Percentiles rank a stretch among this genome's conserved stretches.
phyloP scores from a whole-genome alignment of 129 eudicot species.

The Glebionis coronaria region DNA sequence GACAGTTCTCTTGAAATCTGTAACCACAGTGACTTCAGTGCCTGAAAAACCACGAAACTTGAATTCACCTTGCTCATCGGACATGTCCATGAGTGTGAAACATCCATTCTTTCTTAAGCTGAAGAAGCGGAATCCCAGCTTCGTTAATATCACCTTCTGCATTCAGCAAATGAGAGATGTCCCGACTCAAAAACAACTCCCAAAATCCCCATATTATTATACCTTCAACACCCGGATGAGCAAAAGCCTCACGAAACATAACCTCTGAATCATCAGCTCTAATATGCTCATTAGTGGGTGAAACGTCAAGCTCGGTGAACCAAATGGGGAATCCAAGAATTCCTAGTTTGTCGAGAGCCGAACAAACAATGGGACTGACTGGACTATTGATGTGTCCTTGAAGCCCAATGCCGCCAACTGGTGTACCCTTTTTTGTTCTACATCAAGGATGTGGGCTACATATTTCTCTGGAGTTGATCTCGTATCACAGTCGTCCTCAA shows the following conservation, averaged over 20 bases:
- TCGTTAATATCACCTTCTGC: constrained; percentile 95
- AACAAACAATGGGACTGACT: constrained; percentile 69
- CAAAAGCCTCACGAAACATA: too few species aligned
- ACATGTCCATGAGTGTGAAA: constrained; percentile 61
- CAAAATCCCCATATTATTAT: constrained; percentile 94
- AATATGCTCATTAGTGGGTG: constrained; percentile 59
- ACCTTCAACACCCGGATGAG: constrained; percentile 98
- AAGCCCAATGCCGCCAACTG: constrained; percentile 81
- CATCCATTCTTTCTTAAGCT: constrained; percentile 84
- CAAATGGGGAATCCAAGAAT: too few species aligned
- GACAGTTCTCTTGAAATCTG: too few species aligned
- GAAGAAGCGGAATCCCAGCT: constrained; percentile 64
- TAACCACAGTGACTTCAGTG: too few species aligned
- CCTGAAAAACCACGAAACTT: constrained; percentile 76
- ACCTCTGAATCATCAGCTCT: constrained; percentile 94
- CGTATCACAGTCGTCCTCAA: constrained; percentile 77
- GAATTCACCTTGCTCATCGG: constrained; percentile 54
- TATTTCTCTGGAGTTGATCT: constrained; percentile 79
- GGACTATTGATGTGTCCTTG: constrained; percentile 90
- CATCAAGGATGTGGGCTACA: constrained; percentile 56
- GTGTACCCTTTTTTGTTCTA: constrained; percentile 87
- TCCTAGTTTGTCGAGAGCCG: constrained; percentile 61
- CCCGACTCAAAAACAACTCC: constrained; percentile 95
- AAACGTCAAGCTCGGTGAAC: constrained; percentile 87
- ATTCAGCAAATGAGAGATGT: constrained; percentile 65